Base-by-base conservation (phyloP, 2,329 filamentous ascomycete species). In the Aureobasidium sp. region DNA sequence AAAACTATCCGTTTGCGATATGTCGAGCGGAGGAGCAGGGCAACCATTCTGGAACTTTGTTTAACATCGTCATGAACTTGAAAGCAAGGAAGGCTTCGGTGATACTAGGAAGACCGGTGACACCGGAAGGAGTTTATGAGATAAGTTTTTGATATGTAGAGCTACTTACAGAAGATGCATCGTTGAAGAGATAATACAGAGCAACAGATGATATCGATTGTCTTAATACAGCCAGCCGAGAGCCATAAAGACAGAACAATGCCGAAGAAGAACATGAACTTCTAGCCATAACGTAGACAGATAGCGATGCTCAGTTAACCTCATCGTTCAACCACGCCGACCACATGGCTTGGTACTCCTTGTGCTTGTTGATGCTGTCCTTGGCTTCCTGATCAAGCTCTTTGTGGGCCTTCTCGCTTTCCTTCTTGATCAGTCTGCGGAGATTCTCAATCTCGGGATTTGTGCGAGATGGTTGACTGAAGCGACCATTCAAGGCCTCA, bases 11-110 rank as follows among this genome's bases (percentile, higher is more conserved):
- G 0, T 69, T 67, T 17, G 64, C 74, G 9, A 75, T 76, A 27
- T 75, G 73, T 65, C 67, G 74, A 27, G 65, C 64, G 34, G 65
- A 70, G 51, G 65, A 67, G 42, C 64, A 64, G 3, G 67, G 62
- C 4, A 65, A 42, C 26, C 65, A 66, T 26, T 66, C 65, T 9
- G 71, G 67, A 50, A 76, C 70, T 12, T 56, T 76, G 55, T 76
- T 76, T 62, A 74, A 72, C 47, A 74, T 75, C 37, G 67, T 75
- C 13, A 74, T 75, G 73, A 72, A 75, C 63, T 65, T 75, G 65
- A 64, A 66, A 53, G 64, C 34, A 50, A 69, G 56, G 64, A 64
- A 62, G 46, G 73, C 72, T 34, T 64, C 58, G 13, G 70, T 75
- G 10, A 68, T 63, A 5, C 9, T 75, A 20, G 74, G 74, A 0